Evolutionary conservation across 306 rosid genomes (phyloP), one percentile per base, ranked within the genome.

Genomic region (Alnus glutinosa): DNA sequence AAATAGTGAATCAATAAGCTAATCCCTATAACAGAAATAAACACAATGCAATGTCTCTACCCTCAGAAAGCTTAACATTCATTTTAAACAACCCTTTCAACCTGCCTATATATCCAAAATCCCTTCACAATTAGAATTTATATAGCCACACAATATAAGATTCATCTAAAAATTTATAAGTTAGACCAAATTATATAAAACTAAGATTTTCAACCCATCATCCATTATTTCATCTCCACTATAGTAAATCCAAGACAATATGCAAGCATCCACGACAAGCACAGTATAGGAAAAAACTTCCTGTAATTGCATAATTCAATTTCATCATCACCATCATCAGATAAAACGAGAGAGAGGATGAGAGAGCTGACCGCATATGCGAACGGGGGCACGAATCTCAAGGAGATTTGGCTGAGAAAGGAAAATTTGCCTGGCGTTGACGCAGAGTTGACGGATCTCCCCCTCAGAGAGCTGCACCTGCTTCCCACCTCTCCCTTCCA

Each of bases 401-500:
- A 96, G 92, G 79, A 96, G 97, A 86, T 76, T 87, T 9, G 99
- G 97, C 69, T 96, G 92, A 58, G 99, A 86, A 74, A 96, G 97
- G 86, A 96, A 93, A 76, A 93, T 90, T 84, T 90, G 98, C 73
- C 94, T 85, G 32, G 99, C 94, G 86, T 91, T 91, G 88, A 96
- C 91, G 84, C 98, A 96, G 64, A 96, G 97, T 80, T 91, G 98
- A 77, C 99, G 98, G 88, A 96, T 91, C 93, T 96, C 99, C 16
- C 89, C 93, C 82, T 96, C 99, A 10, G 94, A 93, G 9, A 96
- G 96, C 89, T 93, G 94, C 2, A 96, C 99, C 83, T 93, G 99
- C 75, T 93, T 96, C 0, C 94, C 95, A 18, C 96, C 94, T 77
- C 79, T 91, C 3, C 98, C 98, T 77, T 93, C 97, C 54, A 93